Evolutionary conservation across 2,329 filamentous ascomycete genomes (phyloP).

Genomic region (Colletotrichum sp.): DNA sequence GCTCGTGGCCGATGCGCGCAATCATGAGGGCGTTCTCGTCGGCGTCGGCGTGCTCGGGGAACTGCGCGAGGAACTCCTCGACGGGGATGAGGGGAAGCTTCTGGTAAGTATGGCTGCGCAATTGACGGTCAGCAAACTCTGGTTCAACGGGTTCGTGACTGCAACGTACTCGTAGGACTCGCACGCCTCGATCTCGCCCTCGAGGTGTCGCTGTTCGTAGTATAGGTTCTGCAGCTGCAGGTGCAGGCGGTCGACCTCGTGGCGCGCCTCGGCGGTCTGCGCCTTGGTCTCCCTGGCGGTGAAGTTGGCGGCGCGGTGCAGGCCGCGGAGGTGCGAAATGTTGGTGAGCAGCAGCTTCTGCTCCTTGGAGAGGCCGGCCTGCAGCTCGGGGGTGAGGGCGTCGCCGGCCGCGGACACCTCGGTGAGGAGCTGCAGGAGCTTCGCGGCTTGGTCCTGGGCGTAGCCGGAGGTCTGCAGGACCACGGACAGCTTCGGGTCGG

Average conservation of each 20-base stretch:
- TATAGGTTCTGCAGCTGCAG: constrained; percentile 94
- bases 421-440: constrained; percentile 62
- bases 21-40: constrained; percentile 86
- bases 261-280: constrained; percentile 82
- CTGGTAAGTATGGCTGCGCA: constrained; percentile 79
- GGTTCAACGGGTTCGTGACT: neutral
- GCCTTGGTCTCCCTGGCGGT: constrained; percentile 85
- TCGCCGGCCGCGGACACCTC: constrained; percentile 44
- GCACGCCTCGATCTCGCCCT: constrained; percentile 88
- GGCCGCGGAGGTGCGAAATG: constrained; percentile 78
- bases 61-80: constrained; percentile 78
- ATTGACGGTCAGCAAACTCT: constrained; percentile 22
- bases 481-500: constrained; percentile 60
- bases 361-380: constrained; percentile 70
- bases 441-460: constrained; percentile 74
- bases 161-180: constrained; percentile 83
- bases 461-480: constrained; percentile 77
- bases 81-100: constrained; percentile 83
- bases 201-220: constrained; percentile 92
- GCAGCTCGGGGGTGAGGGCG: constrained; percentile 50
- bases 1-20: constrained; percentile 89
- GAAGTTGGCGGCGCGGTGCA: constrained; percentile 84
- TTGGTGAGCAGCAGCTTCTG: constrained; percentile 83
- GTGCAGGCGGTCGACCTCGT: constrained; percentile 90
- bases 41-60: constrained; percentile 75